These are phyloP conservation scores for Daedaleopsis sinensis DNA, from an alignment of 768 basidiomycete genomes.

Conservation along the genomic window DNA sequence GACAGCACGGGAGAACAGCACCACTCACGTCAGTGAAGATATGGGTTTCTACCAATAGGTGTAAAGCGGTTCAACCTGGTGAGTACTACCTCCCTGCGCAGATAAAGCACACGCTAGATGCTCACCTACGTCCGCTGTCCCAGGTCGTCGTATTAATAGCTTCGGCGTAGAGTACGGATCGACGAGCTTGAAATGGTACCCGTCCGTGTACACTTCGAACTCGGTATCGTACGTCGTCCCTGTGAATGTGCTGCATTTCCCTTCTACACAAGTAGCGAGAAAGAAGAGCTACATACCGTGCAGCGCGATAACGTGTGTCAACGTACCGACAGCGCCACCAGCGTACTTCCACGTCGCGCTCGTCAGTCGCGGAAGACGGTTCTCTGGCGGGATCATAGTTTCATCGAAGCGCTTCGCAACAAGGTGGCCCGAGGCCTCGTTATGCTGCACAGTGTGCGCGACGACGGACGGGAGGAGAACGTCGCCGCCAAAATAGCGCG, in stretches of 20 bases:
- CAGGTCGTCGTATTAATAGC: constrained; percentile 44
- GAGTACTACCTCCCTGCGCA: too few species aligned
- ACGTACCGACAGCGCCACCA: constrained; percentile 47
- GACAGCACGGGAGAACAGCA: background rate
- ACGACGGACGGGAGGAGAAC: constrained; percentile 34
- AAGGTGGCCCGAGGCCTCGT: constrained; percentile 46
- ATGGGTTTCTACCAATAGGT: constrained; percentile 41
- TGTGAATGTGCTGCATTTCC: background rate
- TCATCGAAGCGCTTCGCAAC: constrained; percentile 50
- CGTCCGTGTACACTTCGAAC: constrained; percentile 51
- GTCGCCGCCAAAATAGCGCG: constrained; percentile 52
- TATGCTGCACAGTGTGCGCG: constrained; percentile 46
- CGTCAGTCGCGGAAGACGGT: constrained; percentile 52
- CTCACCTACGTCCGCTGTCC: constrained; percentile 24
- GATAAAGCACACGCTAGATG: background rate
- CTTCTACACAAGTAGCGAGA: background rate
- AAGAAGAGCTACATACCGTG: constrained; percentile 38
- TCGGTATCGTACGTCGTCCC: constrained; percentile 45
- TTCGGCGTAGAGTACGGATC: constrained; percentile 53
- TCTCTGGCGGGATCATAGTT: constrained; percentile 39
- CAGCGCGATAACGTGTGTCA: constrained; percentile 52
- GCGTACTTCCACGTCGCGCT: constrained; percentile 46
- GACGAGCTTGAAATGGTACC: constrained; percentile 38
- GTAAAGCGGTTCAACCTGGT: constrained; percentile 9
- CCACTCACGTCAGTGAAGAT: constrained; percentile 30